These are phyloP conservation scores for Alternaria ethzedia DNA, from an alignment of 2,329 filamentous ascomycete species.

Conservation along the genomic window DNA sequence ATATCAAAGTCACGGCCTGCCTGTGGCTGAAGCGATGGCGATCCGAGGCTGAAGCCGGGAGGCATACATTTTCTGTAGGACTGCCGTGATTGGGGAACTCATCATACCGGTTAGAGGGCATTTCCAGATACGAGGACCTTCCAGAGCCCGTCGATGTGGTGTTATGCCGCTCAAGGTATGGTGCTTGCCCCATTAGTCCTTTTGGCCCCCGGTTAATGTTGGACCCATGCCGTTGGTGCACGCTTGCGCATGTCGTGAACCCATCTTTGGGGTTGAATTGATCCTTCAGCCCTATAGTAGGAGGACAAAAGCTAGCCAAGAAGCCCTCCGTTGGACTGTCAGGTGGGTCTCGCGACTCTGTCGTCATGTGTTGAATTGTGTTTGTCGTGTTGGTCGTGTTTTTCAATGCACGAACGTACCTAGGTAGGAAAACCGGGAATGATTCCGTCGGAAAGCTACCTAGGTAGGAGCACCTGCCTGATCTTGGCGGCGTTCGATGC, in stretches of 20 bases:
- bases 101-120: neutral
- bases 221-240: neutral
- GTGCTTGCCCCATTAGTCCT: neutral
- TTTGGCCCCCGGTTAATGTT: slow-evolving; percentile 1
- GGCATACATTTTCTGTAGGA: slow-evolving; percentile 4
- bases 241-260: neutral
- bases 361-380: neutral
- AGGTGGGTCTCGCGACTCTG: neutral
- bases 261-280: neutral
- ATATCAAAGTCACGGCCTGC: neutral
- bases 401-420: neutral
- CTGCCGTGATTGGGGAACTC: neutral
- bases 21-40: neutral
- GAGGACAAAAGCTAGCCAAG: neutral
- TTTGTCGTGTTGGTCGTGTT: neutral
- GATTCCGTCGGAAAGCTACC: neutral
- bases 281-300: neutral
- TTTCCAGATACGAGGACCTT: neutral
- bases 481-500: neutral
- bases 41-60: slow-evolving; percentile 8
- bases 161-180: neutral
- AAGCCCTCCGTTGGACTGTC: neutral
- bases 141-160: neutral
- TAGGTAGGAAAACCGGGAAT: neutral
- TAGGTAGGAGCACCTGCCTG: neutral